These are phyloP conservation scores for Phaffia rhodozyma DNA, from an alignment of 1,284 basidiomycete species.

Conservation along the genomic window DNA sequence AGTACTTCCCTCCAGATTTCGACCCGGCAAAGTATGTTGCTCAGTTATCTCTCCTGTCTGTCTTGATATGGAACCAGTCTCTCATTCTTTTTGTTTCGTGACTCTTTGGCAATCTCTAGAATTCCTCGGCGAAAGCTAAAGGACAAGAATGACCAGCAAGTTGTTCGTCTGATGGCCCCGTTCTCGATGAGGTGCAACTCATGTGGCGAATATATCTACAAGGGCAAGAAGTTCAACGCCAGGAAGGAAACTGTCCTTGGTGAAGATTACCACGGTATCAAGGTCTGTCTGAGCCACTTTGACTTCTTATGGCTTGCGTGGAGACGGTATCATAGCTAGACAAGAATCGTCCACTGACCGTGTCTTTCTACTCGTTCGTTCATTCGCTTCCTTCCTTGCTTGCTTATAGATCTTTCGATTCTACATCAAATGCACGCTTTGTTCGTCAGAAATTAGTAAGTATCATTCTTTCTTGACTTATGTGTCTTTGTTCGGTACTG, in stretches of 20 bases:
- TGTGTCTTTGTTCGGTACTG: too few relatives aligned
- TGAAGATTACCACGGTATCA: slow-evolving; percentile 96
- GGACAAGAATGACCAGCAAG: slow-evolving; percentile 85
- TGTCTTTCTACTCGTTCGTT: background rate
- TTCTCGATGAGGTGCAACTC: slow-evolving; percentile 96
- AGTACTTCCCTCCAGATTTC: slow-evolving; percentile 56
- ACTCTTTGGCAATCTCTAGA: slow-evolving; percentile 2
- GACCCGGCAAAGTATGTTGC: slow-evolving; percentile 66
- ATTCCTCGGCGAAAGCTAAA: slow-evolving; percentile 68
- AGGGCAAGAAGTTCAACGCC: slow-evolving; percentile 97
- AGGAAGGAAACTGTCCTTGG: slow-evolving; percentile 94
- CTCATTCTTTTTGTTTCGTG: background rate
- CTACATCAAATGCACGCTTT: slow-evolving; percentile 57
- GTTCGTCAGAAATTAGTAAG: slow-evolving; percentile 80
- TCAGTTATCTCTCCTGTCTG: background rate
- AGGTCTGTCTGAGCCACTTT: slow-evolving; percentile 47
- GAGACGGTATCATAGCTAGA: background rate
- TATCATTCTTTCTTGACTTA: too few relatives aligned
- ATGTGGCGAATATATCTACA: slow-evolving; percentile 95
- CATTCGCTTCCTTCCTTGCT: background rate
- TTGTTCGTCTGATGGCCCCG: slow-evolving; percentile 96
- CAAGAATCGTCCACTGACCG: slow-evolving; percentile 35
- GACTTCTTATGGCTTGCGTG: background rate
- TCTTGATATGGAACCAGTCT: background rate
- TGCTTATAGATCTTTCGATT: slow-evolving; percentile 33